Evolutionary conservation across 331 rosid genomes (phyloP).

Genomic region (Pyracantha coccinea): DNA sequence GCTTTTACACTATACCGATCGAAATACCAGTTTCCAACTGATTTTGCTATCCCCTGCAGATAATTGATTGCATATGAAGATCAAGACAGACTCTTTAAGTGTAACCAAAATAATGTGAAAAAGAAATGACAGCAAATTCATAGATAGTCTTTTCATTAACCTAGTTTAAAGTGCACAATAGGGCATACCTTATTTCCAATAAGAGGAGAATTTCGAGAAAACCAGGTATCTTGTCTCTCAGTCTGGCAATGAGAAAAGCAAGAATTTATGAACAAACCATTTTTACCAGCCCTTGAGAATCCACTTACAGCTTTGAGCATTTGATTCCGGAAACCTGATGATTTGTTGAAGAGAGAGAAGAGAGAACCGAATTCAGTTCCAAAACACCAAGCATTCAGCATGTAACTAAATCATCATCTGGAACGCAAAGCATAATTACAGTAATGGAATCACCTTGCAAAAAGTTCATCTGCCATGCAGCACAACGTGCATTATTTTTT

Average conservation of each 20-base stretch:
- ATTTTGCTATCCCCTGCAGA: constrained; percentile 75
- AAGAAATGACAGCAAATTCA: background rate
- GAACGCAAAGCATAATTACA: background rate
- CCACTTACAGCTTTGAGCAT: constrained; percentile 54
- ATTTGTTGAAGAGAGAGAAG: background rate
- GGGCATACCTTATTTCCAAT: constrained; percentile 54
- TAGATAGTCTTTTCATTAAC: background rate
- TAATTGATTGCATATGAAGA: background rate
- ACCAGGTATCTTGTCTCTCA: constrained; percentile 94
- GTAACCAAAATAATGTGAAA: background rate
- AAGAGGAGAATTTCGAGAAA: constrained; percentile 64
- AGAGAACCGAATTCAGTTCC: background rate
- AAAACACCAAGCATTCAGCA: background rate
- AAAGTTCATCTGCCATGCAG: constrained; percentile 48
- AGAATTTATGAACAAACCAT: constrained; percentile 80
- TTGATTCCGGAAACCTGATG: constrained; percentile 68
- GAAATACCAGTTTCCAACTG: constrained; percentile 89
- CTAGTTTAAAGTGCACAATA: background rate
- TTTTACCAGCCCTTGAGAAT: constrained; percentile 46
- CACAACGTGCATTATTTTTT: constrained; percentile 56
- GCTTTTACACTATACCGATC: constrained; percentile 49
- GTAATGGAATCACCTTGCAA: constrained; percentile 52
- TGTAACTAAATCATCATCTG: background rate
- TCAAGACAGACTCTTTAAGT: background rate
- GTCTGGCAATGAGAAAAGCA: constrained; percentile 94